A percentile compares a stretch with the other conserved stretches of the same genome.
Conservation (phyloP, 495 filamentous ascomycete genomes). For the Lophiotrema nucula region DNA sequence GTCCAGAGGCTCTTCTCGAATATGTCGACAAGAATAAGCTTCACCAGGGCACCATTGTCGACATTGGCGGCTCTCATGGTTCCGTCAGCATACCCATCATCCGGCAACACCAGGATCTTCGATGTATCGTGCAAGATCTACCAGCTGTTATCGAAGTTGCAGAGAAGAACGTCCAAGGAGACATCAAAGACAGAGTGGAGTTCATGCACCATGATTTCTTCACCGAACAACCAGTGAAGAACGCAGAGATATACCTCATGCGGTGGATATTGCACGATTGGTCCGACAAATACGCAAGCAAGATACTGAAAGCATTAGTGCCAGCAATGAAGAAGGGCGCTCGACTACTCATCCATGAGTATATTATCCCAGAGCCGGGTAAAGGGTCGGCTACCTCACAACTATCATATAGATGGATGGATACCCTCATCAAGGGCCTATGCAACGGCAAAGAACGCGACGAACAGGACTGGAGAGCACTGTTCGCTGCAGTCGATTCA, state of each 20-base stretch:
- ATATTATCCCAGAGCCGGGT: neutral
- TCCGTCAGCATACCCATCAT: constrained; percentile 16
- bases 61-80: constrained; percentile 27
- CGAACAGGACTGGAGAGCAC: neutral
- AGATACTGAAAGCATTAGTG: constrained; percentile 14
- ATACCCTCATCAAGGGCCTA: neutral
- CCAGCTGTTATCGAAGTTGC: constrained; percentile 36
- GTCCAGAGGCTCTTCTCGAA: neutral
- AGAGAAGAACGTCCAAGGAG: constrained; percentile 2
- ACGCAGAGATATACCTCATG: constrained; percentile 23
- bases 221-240: constrained; percentile 20
- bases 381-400: neutral
- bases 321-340: constrained; percentile 22
- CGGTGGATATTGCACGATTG: constrained; percentile 28
- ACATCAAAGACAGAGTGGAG: constrained; percentile 4
- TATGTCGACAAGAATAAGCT: constrained; percentile 1
- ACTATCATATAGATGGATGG: neutral
- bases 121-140: constrained; percentile 29
- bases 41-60: constrained; percentile 1
- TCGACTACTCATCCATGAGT: constrained; percentile 2
- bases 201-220: constrained; percentile 29
- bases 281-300: constrained; percentile 22
- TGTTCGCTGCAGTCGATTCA: neutral
- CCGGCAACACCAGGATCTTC: constrained; percentile 10
- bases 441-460: neutral